Base-by-base conservation (phyloP, 805 yeast genomes). In the Pichia occidentalis region DNA sequence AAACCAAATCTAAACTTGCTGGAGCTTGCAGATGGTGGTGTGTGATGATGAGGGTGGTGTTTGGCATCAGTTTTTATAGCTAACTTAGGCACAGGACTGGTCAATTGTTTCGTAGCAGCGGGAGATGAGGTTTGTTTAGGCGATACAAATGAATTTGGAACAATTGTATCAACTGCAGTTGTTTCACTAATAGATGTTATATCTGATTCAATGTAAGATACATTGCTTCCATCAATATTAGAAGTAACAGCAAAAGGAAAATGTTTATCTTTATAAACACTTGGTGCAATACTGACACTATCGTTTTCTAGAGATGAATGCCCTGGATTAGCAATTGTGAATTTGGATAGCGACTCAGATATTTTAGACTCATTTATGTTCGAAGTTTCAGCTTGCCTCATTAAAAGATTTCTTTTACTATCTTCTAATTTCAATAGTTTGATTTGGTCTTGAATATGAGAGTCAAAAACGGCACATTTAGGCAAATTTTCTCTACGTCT, bases 401-500 rank as follows among this genome's bases (percentile, higher is more conserved):
- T n/a, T 12, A 60, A 37, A 10, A 59, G 38, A 5, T 46, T 20
- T 29, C 48, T 47, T 39, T 56, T 57, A 3, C 51, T 38, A 24
- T 53, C 48, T 32, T 82, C 88, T 33, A 82, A 59, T 44, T 64
- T 64, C 18, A 71, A 46, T 50, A 80, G 71, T 22, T 68, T 73
- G 5, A 63, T 50, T 52, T 82, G 86, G 17, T 61, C 64, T 0
- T 58, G 51, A 19, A 81, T 56, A 29, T 73, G 60, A 3, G 57
- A 52, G 4, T 56, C 59, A 49, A 80, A 80, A 5, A 77, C 18
- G 7, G 19, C n/a, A 13, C 30, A 27, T 9, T 20, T 57, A 30
- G 57, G 61, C 20, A 63, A 52, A 32, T 56, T 59, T 23, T 60
- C 59, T 32, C 59, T 21, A 54, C 53, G 20, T 62, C 66, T 42